Evolutionary conservation across 1,139 yeast species (phyloP).

Genomic region (Trichomonascaceae sp.): DNA sequence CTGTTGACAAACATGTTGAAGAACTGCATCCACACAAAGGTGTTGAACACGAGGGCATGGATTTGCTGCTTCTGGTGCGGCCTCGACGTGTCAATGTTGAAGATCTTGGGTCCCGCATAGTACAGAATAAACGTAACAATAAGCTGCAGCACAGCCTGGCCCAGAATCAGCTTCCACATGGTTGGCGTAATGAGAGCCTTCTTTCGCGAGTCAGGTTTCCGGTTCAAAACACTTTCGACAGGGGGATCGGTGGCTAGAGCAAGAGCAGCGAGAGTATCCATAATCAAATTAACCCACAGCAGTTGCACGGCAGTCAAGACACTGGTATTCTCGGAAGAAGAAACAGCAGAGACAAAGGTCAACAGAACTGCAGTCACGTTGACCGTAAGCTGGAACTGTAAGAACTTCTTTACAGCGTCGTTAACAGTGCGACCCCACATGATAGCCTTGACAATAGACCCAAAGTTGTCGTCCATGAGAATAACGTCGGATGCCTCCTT

Average conservation of each 20-base stretch:
- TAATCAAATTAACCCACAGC: slow-evolving; percentile 91
- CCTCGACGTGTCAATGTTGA: slow-evolving; percentile 10
- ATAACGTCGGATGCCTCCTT: slow-evolving; percentile 73
- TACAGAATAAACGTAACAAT: slow-evolving; percentile 65
- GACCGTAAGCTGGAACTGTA: slow-evolving; percentile 93
- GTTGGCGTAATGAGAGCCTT: slow-evolving; percentile 76
- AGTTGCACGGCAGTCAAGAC: slow-evolving; percentile 95
- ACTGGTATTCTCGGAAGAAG: slow-evolving; percentile 61
- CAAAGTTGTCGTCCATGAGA: slow-evolving; percentile 72
- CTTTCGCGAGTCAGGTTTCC: slow-evolving; percentile 74
- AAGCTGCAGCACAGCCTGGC: slow-evolving; percentile 72
- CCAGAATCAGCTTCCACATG: slow-evolving; percentile 97
- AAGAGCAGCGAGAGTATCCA: slow-evolving; percentile 96
- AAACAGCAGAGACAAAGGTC: slow-evolving; percentile 89
- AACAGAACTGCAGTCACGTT: slow-evolving; percentile 88
- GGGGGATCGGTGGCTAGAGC: slow-evolving; percentile 98
- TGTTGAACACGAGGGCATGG: slow-evolving; percentile 79
- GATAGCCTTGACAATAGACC: slow-evolving; percentile 93
- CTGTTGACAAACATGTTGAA: slow-evolving; percentile 88
- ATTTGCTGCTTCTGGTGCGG: slow-evolving; percentile 43
- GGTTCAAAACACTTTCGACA: slow-evolving; percentile 59
- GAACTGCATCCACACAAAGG: slow-evolving; percentile 96
- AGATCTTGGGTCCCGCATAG: slow-evolving; percentile 54
- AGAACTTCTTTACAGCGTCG: slow-evolving; percentile 83
- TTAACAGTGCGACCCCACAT: slow-evolving; percentile 99